Base-by-base conservation (phyloP, 768 basidiomycete genomes). In the Guyanaporus albipodus region DNA sequence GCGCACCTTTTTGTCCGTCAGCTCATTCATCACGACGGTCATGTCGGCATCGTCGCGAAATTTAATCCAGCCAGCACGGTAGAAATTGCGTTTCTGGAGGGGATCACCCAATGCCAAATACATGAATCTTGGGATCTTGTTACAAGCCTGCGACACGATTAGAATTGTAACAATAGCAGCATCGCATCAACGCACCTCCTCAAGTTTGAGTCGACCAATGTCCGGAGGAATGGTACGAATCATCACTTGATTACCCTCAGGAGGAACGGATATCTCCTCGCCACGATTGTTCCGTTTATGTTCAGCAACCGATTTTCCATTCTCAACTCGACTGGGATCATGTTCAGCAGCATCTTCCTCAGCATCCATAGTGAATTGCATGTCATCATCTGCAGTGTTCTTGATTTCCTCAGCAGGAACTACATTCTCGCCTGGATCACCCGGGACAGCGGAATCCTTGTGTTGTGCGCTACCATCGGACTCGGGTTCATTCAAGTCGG, bases 161-260 rank as follows among this genome's bases (percentile, higher is more conserved):
- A 52, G 37, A 46, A 41, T 44, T n/a, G 32, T 35, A 28, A 45
- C 28, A n/a, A 44, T 11, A 23, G n/a, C 2, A 48, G 35, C 11
- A 44, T 42, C 37, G 11, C 24, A 3, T 24, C 15, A 8, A 67
- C 78, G 47, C 49, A 94, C 92, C 68, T 91, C 88, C 72, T 97
- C 93, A 28, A 97, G 74, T 60, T 91, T 92, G 39, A 86, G 70
- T 27, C 93, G 83, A 24, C 89, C 88, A 57, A 93, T 92, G 54
- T 92, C 89, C 21, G 93, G 92, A 38, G 92, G 92, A 53, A 96
- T 92, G 15, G 91, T 93, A 49, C 92, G 83, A 61, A 96, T 93
- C 81, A 94, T 92, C 45, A 96, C 83, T 61, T 96, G 87, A 56
- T 89, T 90, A 19, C 87, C 89, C 57, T 91, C 88, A 14, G 86